Conservation (phyloP, 140 eudicot species). For the Artemisia princeps region DNA sequence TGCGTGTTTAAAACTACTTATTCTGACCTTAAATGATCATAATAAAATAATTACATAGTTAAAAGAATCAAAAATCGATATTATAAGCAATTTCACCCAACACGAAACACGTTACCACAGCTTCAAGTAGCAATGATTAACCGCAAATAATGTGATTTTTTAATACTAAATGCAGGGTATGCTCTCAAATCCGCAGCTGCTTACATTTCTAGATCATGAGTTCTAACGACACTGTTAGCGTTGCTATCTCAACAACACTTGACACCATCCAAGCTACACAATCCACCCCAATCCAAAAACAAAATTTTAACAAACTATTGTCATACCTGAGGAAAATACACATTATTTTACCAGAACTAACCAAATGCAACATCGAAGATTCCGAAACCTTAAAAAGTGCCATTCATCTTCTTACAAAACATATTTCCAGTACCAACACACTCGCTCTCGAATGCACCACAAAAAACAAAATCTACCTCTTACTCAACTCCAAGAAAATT, state of each 20-base stretch:
- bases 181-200: slow-evolving; percentile 15
- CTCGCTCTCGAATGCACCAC: slow-evolving; percentile 33
- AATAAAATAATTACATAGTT: no score
- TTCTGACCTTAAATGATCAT: background rate
- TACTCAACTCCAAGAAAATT: slow-evolving; percentile 29
- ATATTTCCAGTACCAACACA: slow-evolving; percentile 25
- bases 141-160: background rate
- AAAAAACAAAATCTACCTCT: slow-evolving; percentile 38
- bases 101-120: background rate
- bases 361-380: slow-evolving; percentile 6
- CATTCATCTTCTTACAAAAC: slow-evolving; percentile 18
- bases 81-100: background rate
- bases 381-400: slow-evolving; percentile 21
- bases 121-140: background rate
- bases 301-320: slow-evolving; percentile 41
- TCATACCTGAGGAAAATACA: slow-evolving; percentile 26
- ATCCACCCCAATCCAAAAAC: slow-evolving; percentile 23
- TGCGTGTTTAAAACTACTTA: background rate
- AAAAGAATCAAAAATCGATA: no score
- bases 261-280: slow-evolving; percentile 31
- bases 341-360: slow-evolving; percentile 24
- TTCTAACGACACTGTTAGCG: slow-evolving; percentile 22
- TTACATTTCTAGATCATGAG: slow-evolving; percentile 17
- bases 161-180: slow-evolving; percentile 17
- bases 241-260: slow-evolving; percentile 17